Conservation (phyloP, 2,329 filamentous ascomycete genomes). For the Pyrenochaeta sp. region DNA sequence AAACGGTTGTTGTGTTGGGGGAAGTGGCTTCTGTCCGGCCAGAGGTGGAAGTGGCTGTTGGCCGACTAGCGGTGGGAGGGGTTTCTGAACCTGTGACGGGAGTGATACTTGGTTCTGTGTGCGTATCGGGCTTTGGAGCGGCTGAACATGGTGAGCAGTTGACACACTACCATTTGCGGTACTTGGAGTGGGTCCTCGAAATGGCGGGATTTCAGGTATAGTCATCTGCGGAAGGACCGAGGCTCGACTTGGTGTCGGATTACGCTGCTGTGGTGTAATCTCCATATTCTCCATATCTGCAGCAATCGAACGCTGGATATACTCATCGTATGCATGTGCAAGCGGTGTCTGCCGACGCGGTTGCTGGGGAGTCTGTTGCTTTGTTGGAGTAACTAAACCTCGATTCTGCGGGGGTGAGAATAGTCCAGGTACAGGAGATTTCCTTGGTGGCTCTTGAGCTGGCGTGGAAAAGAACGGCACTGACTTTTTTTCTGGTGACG, state of each 20-base stretch:
- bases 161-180: constrained; percentile 14
- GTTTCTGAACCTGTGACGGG: constrained; percentile 25
- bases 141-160: constrained; percentile 25
- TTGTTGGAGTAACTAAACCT: constrained; percentile 40
- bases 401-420: constrained; percentile 44
- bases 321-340: constrained; percentile 53
- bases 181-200: constrained; percentile 33
- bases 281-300: constrained; percentile 52
- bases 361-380: constrained; percentile 44
- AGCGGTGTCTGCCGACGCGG: constrained; percentile 45
- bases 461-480: constrained; percentile 43
- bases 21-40: constrained; percentile 35
- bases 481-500: constrained; percentile 54
- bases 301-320: constrained; percentile 58
- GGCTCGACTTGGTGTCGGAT: constrained; percentile 43
- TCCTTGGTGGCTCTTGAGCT: constrained; percentile 37
- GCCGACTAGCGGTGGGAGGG: constrained; percentile 27
- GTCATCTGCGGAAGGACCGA: constrained; percentile 43
- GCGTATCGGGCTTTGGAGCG: constrained; percentile 30
- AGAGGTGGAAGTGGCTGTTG: constrained; percentile 39
- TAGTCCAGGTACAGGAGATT: constrained; percentile 42
- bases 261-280: constrained; percentile 38
- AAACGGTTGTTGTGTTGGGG: constrained; percentile 33
- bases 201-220: constrained; percentile 48
- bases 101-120: constrained; percentile 18